Conservation (phyloP, 129 eudicot species). For the Ambrosia trifida region DNA sequence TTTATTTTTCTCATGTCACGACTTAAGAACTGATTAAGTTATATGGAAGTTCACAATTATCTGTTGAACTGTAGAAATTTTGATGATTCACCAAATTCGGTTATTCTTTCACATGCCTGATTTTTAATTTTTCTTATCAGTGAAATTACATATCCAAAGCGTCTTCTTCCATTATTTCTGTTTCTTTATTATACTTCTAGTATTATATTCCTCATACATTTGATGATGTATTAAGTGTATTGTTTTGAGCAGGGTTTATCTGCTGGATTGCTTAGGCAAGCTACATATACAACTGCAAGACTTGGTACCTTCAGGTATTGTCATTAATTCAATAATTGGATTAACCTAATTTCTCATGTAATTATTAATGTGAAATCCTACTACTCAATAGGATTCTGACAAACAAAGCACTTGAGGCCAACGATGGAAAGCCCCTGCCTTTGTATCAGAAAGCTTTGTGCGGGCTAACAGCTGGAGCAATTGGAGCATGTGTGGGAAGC, state of each 20-base stretch:
- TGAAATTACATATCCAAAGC: not conserved
- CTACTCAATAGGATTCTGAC: slow-evolving; percentile 60
- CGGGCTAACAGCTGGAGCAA: slow-evolving; percentile 96
- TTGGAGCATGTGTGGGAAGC: slow-evolving; percentile 83
- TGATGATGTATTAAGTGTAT: not conserved
- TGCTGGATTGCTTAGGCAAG: slow-evolving; percentile 97
- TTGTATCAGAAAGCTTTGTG: slow-evolving; percentile 85
- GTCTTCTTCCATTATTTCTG: not conserved
- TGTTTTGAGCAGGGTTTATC: slow-evolving; percentile 69
- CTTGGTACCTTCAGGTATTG: slow-evolving; percentile 80
- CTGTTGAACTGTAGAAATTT: not conserved
- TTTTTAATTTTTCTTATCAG: not conserved
- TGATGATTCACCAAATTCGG: not conserved
- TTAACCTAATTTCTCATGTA: not conserved
- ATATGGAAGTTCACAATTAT: not conserved
- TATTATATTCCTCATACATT: not conserved
- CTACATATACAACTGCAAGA: slow-evolving; percentile 92
- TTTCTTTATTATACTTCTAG: not conserved
- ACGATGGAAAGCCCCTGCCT: slow-evolving; percentile 93
- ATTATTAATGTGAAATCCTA: not conserved
- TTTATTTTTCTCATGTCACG: not conserved
- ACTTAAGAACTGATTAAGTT: not conserved
- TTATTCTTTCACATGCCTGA: not conserved
- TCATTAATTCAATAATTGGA: not conserved
- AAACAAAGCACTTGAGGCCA: slow-evolving; percentile 81